Evolutionary conservation across 106 monocot species (phyloP).

Genomic region (Allium sativum): DNA sequence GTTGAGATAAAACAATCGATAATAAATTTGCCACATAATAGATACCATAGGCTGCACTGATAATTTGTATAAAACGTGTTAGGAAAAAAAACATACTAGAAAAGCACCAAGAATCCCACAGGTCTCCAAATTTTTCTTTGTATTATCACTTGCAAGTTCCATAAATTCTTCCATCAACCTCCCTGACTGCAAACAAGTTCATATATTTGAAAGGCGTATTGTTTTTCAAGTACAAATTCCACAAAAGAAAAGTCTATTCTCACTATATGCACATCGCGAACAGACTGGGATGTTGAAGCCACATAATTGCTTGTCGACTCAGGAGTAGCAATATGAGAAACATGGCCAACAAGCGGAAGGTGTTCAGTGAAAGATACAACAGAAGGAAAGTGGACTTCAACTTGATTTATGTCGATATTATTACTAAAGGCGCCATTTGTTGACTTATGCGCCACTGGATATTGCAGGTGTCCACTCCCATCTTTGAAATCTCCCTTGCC

Average conservation of each 20-base stretch:
- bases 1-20: too few relatives aligned
- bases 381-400: conserved; percentile 44
- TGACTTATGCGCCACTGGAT: not conserved
- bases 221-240: not conserved
- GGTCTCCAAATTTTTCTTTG: conserved; percentile 75
- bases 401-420: conserved; percentile 21
- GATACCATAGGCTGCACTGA: too few relatives aligned
- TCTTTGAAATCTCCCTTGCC: not conserved
- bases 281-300: conserved; percentile 27
- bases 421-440: not conserved
- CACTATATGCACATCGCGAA: conserved; percentile 79
- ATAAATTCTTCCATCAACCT: conserved; percentile 86
- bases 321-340: conserved; percentile 46
- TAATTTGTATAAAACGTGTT: too few relatives aligned
- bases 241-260: conserved; percentile 10
- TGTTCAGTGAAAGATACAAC: conserved; percentile 55
- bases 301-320: conserved; percentile 26
- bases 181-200: conserved; percentile 43
- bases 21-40: too few relatives aligned
- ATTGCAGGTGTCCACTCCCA: not conserved
- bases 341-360: conserved; percentile 33
- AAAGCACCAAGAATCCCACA: conserved; percentile 92
- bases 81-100: conserved; percentile 41
- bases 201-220: not conserved
- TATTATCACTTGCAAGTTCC: conserved; percentile 80